These are phyloP conservation scores for Rhododendron griersonianum DNA, from an alignment of 148 eudicot genomes.

Conservation along the genomic window DNA sequence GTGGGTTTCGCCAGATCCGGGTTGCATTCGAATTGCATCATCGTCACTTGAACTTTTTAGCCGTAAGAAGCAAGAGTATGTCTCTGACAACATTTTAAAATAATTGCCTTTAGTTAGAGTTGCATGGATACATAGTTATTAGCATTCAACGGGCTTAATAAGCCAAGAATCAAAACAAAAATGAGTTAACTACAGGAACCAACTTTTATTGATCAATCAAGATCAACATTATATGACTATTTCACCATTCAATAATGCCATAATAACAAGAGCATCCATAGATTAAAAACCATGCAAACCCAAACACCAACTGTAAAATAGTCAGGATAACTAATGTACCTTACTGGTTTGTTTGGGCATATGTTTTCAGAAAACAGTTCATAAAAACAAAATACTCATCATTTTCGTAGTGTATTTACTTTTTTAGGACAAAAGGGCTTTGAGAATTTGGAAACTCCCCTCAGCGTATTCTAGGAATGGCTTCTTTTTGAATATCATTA, in stretches of 20 bases:
- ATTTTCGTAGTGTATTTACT: not conserved
- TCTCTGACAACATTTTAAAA: constrained; percentile 33
- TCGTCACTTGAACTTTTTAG: constrained; percentile 85
- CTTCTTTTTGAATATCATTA: not conserved
- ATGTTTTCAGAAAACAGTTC: not conserved
- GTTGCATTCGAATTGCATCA: constrained; percentile 75
- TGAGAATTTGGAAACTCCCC: not conserved
- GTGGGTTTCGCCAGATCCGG: constrained; percentile 91
- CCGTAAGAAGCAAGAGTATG: constrained; percentile 66
- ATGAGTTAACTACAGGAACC: not conserved
- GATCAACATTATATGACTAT: not conserved
- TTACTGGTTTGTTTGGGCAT: not conserved
- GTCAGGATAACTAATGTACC: not conserved
- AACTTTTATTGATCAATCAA: not conserved
- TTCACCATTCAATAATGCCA: not conserved
- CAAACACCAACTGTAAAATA: not conserved
- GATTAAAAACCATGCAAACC: not conserved
- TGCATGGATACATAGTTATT: not conserved
- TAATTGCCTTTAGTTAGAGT: not conserved
- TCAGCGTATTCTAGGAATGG: not conserved
- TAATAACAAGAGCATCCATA: not conserved
- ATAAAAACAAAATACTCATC: not conserved
- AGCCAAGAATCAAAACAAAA: not conserved
- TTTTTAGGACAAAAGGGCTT: not conserved
- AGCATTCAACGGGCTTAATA: not conserved